phyloP scores from a whole-genome alignment of 2,329 filamentous ascomycete species.

The Microsporum canis region DNA sequence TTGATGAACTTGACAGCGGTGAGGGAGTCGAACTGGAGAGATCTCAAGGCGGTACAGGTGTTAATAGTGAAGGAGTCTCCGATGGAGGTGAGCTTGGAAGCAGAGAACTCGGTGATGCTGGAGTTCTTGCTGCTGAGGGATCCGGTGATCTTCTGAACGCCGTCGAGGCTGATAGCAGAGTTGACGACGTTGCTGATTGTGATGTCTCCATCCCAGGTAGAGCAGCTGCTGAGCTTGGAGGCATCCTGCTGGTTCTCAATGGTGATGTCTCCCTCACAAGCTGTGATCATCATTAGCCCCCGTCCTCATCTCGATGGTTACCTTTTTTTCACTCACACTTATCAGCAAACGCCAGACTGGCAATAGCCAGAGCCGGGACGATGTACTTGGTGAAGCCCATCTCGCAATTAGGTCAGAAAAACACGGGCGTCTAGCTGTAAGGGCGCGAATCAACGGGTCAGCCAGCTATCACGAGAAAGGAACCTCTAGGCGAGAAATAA shows the following conservation, averaged over 20 bases:
- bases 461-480: slow-evolving; percentile 24
- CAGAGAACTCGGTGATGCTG: slow-evolving; percentile 53
- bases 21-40: slow-evolving; percentile 56
- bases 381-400: slow-evolving; percentile 47
- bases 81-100: slow-evolving; percentile 52
- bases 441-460: slow-evolving; percentile 17
- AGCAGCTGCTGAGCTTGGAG: slow-evolving; percentile 55
- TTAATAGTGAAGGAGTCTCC: slow-evolving; percentile 58
- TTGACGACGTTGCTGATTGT: slow-evolving; percentile 48
- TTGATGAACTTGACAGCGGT: slow-evolving; percentile 54
- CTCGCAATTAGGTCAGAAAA: slow-evolving; percentile 14
- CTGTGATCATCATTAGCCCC: neutral
- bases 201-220: slow-evolving; percentile 57
- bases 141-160: slow-evolving; percentile 49
- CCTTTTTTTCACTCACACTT: slow-evolving; percentile 18
- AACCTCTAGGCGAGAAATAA: slow-evolving; percentile 14
- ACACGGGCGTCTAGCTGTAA: slow-evolving; percentile 19
- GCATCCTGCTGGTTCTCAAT: slow-evolving; percentile 50
- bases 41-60: slow-evolving; percentile 57
- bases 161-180: slow-evolving; percentile 51
- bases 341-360: slow-evolving; percentile 42
- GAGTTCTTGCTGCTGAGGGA: slow-evolving; percentile 42
- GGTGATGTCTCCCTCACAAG: slow-evolving; percentile 24
- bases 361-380: slow-evolving; percentile 45
- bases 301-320: slow-evolving; percentile 9